Percentiles rank a stretch among this genome's conserved stretches.
These are phyloP conservation scores for Penicillium sp. DNA, from an alignment of 2,329 filamentous ascomycete species.

Conservation along the genomic window DNA sequence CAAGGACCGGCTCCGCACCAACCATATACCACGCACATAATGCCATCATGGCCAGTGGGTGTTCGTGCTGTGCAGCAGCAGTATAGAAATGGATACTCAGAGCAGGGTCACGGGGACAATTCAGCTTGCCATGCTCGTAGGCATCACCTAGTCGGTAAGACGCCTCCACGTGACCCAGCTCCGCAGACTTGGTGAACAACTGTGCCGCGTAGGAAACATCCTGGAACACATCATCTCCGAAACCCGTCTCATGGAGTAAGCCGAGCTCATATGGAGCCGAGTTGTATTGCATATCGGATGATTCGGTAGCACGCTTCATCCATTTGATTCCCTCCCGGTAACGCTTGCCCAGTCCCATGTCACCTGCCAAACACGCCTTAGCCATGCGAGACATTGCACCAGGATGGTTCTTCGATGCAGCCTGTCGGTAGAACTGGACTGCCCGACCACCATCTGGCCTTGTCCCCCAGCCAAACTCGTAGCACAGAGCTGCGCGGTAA, in stretches of 20 bases:
- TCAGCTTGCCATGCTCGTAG: conserved; percentile 87
- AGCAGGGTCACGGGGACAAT: conserved; percentile 85
- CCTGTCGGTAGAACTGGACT: conserved; percentile 86
- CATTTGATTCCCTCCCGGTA: conserved; percentile 94
- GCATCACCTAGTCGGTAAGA: conserved; percentile 90
- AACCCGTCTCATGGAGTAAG: conserved; percentile 86
- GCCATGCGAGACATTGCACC: conserved; percentile 92
- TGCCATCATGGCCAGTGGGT: conserved; percentile 93
- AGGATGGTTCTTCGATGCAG: conserved; percentile 90
- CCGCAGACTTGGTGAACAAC: conserved; percentile 89
- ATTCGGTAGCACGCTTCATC: conserved; percentile 89
- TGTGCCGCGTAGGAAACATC: conserved; percentile 90
- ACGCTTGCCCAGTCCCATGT: conserved; percentile 78
- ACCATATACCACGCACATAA: conserved; percentile 98
- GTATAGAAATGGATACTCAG: conserved; percentile 98
- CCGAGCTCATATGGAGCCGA: conserved; percentile 88
- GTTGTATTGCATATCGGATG: conserved; percentile 89
- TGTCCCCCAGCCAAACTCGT: conserved; percentile 97
- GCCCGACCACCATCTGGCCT: conserved; percentile 87
- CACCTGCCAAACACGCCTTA: conserved; percentile 83
- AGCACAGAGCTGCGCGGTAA: conserved; percentile 89
- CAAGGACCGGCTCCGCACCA: conserved; percentile 84
- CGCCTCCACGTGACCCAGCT: conserved; percentile 84
- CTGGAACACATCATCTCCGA: conserved; percentile 88
- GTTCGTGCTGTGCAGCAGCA: conserved; percentile 78